Evolutionary conservation across 805 yeast genomes (phyloP).

Genomic region (Pichia californica): DNA sequence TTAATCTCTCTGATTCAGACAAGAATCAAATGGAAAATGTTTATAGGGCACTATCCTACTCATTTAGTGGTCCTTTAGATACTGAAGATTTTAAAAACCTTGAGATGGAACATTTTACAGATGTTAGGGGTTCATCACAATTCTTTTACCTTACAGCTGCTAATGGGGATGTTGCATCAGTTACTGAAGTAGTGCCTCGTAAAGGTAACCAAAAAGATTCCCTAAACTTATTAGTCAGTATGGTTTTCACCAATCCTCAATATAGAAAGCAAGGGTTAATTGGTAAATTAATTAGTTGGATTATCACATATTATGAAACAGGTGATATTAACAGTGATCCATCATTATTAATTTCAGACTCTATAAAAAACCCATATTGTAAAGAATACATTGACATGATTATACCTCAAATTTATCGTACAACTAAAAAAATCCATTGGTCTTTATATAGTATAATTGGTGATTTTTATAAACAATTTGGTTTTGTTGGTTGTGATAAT

Average conservation of each 20-base stretch:
- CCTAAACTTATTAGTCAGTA: constrained; percentile 1
- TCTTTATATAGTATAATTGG: constrained; percentile 8
- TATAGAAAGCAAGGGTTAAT: constrained; percentile 8
- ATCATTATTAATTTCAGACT: not conserved
- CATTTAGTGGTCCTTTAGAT: not conserved
- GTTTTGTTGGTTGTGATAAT: constrained; percentile 4
- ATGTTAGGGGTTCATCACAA: not conserved
- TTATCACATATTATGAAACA: constrained; percentile 8
- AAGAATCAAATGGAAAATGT: not conserved
- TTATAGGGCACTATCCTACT: not conserved
- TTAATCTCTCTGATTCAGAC: not conserved
- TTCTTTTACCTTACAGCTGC: not conserved
- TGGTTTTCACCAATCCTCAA: constrained; percentile 7
- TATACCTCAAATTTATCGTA: not conserved
- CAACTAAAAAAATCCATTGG: constrained; percentile 2
- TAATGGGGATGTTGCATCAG: not conserved
- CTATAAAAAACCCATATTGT: not conserved
- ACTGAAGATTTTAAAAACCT: not conserved
- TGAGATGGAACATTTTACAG: constrained; percentile 1
- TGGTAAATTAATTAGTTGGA: constrained; percentile 2
- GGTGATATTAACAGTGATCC: not conserved
- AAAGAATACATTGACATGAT: not conserved
- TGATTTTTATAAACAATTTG: constrained; percentile 8
- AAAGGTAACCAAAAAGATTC: not conserved
- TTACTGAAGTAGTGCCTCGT: not conserved